These are phyloP conservation scores for Pythium scleroteichum DNA, from an alignment of 352 stramenopile genomes.

Conservation along the genomic window DNA sequence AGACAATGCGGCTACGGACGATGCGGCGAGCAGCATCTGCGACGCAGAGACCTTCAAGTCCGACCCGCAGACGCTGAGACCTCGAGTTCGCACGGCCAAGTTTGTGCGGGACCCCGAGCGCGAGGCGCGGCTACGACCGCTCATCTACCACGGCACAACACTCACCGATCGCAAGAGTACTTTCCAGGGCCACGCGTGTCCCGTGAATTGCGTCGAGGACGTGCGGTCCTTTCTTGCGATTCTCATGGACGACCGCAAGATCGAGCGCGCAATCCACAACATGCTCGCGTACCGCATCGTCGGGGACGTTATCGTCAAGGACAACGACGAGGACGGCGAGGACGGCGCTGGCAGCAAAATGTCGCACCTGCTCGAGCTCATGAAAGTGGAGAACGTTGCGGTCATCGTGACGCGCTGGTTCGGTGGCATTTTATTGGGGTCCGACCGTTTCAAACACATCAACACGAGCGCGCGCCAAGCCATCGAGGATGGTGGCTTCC, in stretches of 20 bases:
- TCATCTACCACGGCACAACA: constrained; percentile 68
- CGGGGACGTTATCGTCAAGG: constrained; percentile 67
- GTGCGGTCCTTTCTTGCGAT: constrained; percentile 79
- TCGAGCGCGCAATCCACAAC: constrained; percentile 85
- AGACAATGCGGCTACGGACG: constrained; percentile 16
- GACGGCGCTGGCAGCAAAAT: constrained; percentile 80
- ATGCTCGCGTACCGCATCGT: constrained; percentile 88
- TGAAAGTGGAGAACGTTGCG: constrained; percentile 76
- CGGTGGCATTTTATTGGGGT: constrained; percentile 77
- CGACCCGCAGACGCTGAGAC: constrained; percentile 59
- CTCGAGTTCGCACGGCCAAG: constrained; percentile 64
- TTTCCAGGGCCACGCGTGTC: constrained; percentile 74
- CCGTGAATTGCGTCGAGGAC: constrained; percentile 65
- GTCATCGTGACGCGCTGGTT: constrained; percentile 88
- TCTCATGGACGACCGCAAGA: constrained; percentile 80
- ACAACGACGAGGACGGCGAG: constrained; percentile 89
- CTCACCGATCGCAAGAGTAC: constrained; percentile 85
- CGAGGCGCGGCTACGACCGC: constrained; percentile 47
- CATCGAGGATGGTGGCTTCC: constrained; percentile 72
- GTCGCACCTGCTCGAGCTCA: constrained; percentile 79
- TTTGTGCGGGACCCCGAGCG: constrained; percentile 53
- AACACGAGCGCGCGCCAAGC: constrained; percentile 68
- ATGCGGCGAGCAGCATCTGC: constrained; percentile 13
- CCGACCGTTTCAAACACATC: constrained; percentile 89
- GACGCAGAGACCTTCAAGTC: constrained; percentile 42